Evolutionary conservation across 1,139 yeast genomes (phyloP), one percentile per base, ranked within the genome.

Genomic region (Candida mesenterica): DNA sequence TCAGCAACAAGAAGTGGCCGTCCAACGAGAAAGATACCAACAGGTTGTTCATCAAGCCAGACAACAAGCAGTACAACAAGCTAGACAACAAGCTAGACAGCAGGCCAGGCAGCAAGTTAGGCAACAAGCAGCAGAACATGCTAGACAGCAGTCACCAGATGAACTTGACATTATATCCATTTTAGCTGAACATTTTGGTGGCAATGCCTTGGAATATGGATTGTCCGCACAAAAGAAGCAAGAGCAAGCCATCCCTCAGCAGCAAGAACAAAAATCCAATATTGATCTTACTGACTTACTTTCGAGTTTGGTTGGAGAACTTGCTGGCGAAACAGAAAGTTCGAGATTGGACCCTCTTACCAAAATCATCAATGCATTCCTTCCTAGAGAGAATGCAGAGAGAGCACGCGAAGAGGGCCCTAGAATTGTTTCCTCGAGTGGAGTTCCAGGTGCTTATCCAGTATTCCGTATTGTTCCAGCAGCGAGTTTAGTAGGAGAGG

Each of bases 361-460:
- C 15, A 26, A 20, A 13, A 25, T 24, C 28, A 24, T 36, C 20
- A 31, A 28, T 19, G 30, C 33, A 4, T 36, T 36, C 15, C 18
- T 29, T 28, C 38, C 38, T 19, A 29, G 12, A 14, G 25, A n/a
- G 14, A 19, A 14, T 25, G 16, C 19, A 4, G 15, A 19, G 35
- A 19, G 18, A 33, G 33, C 15, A 35, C 9, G 12, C 12, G 26
- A 24, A 10, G 12, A 24, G 5, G n/a, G n/a, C n/a, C n/a, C n/a
- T n/a, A n/a, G n/a, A n/a, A n/a, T n/a, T n/a, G n/a, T n/a, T n/a
- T n/a, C n/a, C n/a, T n/a, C n/a, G n/a, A n/a, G n/a, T n/a, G n/a
- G n/a, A n/a, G n/a, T n/a, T n/a, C n/a, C n/a, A n/a, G n/a, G n/a
- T n/a, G n/a, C n/a, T n/a, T n/a, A n/a, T n/a, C 12, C 26, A 10